A percentile compares a stretch with the other conserved stretches of the same genome.
These are phyloP conservation scores for Rhodotorula sp. DNA, from an alignment of 1,284 basidiomycete genomes.

Conservation along the genomic window DNA sequence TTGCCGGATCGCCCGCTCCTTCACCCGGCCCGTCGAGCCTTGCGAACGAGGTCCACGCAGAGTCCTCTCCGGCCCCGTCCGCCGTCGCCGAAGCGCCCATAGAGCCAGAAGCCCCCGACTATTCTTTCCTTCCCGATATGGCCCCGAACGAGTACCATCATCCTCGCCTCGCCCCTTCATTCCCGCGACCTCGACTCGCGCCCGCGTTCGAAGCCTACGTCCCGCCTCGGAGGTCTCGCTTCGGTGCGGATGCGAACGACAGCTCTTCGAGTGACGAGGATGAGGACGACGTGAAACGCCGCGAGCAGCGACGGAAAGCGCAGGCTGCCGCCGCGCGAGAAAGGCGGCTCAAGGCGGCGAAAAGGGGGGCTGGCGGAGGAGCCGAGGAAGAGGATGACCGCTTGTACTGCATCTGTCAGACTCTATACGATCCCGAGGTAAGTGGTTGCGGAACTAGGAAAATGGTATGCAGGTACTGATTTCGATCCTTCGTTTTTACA, in stretches of 20 bases:
- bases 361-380: constrained; percentile 56
- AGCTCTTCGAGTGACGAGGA: constrained; percentile 17
- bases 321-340: constrained; percentile 8
- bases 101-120: not conserved
- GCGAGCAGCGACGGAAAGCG: constrained; percentile 5
- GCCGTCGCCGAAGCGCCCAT: not conserved
- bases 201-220: constrained; percentile 17
- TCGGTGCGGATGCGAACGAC: not conserved
- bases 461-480: not conserved
- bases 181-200: not conserved
- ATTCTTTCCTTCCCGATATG: not conserved
- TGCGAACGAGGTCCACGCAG: constrained; percentile 15
- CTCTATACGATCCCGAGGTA: constrained; percentile 64
- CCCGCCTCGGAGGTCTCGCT: constrained; percentile 11
- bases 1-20: constrained; percentile 18
- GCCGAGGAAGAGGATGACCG: constrained; percentile 65
- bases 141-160: not conserved
- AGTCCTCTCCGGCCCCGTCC: not conserved
- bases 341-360: constrained; percentile 8
- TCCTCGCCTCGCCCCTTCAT: not conserved
- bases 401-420: constrained; percentile 77
- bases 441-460: not conserved
- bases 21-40: constrained; percentile 22
- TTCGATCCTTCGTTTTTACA: constrained; percentile 43
- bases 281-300: constrained; percentile 15